These are phyloP conservation scores for Penicillium sp. DNA, from an alignment of 2,329 filamentous ascomycete species.

Conservation along the genomic window DNA sequence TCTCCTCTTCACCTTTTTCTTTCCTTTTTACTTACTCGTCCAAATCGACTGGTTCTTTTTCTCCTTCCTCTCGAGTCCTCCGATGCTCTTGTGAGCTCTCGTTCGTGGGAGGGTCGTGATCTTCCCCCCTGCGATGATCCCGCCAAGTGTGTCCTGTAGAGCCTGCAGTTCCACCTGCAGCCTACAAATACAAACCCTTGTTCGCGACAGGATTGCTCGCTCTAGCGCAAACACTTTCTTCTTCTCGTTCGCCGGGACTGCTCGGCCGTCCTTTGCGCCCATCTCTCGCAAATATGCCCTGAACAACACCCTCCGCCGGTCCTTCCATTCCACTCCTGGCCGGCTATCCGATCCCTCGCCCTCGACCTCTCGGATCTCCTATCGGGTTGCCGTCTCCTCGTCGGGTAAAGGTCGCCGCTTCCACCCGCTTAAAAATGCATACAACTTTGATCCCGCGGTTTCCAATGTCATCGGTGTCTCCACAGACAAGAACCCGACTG, in stretches of 20 bases:
- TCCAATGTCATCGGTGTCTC: constrained; percentile 46
- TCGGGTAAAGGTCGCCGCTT: constrained; percentile 74
- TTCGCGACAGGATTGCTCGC: constrained; percentile 29
- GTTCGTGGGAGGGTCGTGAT: constrained; percentile 27
- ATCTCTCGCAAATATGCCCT: constrained; percentile 4
- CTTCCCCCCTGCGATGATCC: constrained; percentile 37
- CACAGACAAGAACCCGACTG: constrained; percentile 55
- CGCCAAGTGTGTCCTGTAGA: constrained; percentile 38
- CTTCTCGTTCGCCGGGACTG: constrained; percentile 1
- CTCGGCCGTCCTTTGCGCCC: not conserved
- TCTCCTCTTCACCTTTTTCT: constrained; percentile 1
- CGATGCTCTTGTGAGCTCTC: constrained; percentile 19
- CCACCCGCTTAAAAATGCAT: constrained; percentile 71
- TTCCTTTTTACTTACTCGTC: not conserved
- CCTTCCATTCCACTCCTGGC: constrained; percentile 40
- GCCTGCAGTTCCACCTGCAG: constrained; percentile 44
- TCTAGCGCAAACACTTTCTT: constrained; percentile 21
- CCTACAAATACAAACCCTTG: constrained; percentile 39
- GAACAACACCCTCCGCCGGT: constrained; percentile 18
- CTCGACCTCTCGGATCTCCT: constrained; percentile 59
- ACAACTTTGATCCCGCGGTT: constrained; percentile 68
- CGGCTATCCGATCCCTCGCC: constrained; percentile 35
- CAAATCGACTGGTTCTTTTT: not conserved
- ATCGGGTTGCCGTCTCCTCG: constrained; percentile 76
- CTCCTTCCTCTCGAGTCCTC: constrained; percentile 3